Evolutionary conservation across 1,139 yeast genomes (phyloP).

Genomic region (Taiozyma onychis): DNA sequence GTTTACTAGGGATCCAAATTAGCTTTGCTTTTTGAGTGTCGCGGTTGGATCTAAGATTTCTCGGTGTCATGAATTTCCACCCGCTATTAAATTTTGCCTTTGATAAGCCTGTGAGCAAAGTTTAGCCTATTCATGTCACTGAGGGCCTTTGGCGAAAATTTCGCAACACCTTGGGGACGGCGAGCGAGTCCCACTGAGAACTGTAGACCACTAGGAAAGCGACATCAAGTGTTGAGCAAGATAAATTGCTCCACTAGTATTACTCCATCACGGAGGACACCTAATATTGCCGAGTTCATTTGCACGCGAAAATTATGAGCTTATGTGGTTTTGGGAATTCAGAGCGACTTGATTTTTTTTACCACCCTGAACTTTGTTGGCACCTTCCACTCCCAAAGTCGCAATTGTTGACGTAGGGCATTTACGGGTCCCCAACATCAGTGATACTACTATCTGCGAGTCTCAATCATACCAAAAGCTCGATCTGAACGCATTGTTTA

Average conservation of each 20-base stretch:
- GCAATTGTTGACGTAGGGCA: background rate
- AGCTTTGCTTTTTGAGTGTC: too few species aligned
- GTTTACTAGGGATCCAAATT: too few species aligned
- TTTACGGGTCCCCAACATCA: background rate
- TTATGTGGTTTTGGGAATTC: background rate
- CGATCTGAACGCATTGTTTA: background rate
- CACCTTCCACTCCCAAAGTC: background rate
- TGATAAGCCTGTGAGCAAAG: background rate
- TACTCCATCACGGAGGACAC: background rate
- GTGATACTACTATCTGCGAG: background rate
- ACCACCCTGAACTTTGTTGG: background rate
- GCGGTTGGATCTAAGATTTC: background rate
- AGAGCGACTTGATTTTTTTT: background rate
- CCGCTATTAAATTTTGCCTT: background rate
- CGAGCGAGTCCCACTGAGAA: background rate
- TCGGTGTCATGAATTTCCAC: background rate
- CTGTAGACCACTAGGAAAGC: background rate
- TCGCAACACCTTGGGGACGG: background rate
- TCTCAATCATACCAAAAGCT: background rate
- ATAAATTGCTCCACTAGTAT: background rate
- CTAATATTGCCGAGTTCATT: background rate
- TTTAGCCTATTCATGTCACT: too few species aligned
- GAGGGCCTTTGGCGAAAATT: background rate
- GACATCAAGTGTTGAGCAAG: background rate
- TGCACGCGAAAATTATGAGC: background rate